Conservation (phyloP, 768 basidiomycete genomes). For the Hygrophorus pudorinus region DNA sequence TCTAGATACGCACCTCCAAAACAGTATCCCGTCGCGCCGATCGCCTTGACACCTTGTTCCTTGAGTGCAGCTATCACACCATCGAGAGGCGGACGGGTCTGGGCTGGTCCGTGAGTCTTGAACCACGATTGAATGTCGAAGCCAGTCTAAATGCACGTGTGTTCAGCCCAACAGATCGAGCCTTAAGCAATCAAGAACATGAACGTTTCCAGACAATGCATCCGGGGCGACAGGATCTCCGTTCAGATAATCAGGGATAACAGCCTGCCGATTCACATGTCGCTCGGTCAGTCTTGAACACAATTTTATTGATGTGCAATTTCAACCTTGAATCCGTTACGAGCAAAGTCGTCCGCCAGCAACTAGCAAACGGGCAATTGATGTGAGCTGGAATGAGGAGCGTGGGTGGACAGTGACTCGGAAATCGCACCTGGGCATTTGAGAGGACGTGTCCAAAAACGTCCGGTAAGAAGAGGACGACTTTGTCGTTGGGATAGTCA, state of each 20-base stretch:
- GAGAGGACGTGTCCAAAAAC: constrained; percentile 27
- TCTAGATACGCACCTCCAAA: constrained; percentile 45
- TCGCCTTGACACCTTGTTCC: constrained; percentile 42
- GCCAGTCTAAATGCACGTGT: constrained; percentile 10
- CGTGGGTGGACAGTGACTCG: not conserved
- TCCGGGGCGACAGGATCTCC: constrained; percentile 30
- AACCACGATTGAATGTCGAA: constrained; percentile 38
- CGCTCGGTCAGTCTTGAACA: not conserved
- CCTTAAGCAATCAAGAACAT: not conserved
- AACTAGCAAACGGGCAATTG: constrained; percentile 17
- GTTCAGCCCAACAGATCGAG: too few relatives aligned
- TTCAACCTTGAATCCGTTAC: constrained; percentile 34
- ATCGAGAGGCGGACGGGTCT: constrained; percentile 41
- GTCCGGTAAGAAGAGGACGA: constrained; percentile 33
- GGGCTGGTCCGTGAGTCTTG: constrained; percentile 24
- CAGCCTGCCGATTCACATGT: constrained; percentile 18
- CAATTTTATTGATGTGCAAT: not conserved
- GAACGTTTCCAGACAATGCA: constrained; percentile 24
- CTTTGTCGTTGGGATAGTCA: constrained; percentile 35
- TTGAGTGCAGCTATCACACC: constrained; percentile 49
- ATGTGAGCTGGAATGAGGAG: too few relatives aligned
- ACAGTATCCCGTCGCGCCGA: constrained; percentile 63
- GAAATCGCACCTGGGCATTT: constrained; percentile 17
- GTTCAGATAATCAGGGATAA: constrained; percentile 31
- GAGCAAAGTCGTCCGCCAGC: constrained; percentile 32